These are phyloP conservation scores for Ustilago cynodontis DNA, from an alignment of 1,284 basidiomycete species.

Conservation along the genomic window DNA sequence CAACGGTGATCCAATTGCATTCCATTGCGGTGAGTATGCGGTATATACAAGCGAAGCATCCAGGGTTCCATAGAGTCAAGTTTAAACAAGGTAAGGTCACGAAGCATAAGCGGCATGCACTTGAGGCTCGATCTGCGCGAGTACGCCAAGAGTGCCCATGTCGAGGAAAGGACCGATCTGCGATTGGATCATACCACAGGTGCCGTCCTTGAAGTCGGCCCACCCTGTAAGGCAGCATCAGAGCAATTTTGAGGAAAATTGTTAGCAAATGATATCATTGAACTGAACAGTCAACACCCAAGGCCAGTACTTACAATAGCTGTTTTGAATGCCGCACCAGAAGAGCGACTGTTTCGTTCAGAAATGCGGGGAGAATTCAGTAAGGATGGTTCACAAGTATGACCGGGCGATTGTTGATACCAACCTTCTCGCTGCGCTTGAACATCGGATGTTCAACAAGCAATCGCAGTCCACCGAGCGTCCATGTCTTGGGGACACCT, in stretches of 20 bases:
- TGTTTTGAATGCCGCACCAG: conserved; percentile 53
- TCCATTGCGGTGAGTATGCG: no score
- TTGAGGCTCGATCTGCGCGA: conserved; percentile 37
- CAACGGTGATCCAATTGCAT: no score
- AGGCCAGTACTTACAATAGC: conserved; percentile 30
- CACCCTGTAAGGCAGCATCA: conserved; percentile 16
- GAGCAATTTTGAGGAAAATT: no score
- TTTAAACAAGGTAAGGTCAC: background rate
- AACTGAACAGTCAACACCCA: no score
- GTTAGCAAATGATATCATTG: no score
- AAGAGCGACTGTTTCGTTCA: conserved; percentile 24
- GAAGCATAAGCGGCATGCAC: conserved; percentile 40
- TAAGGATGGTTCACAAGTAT: background rate
- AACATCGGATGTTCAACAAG: conserved; percentile 39
- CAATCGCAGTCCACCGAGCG: conserved; percentile 36
- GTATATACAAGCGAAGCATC: background rate
- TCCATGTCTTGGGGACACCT: conserved; percentile 48
- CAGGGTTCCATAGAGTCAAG: background rate
- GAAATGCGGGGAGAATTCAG: background rate
- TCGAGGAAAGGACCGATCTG: conserved; percentile 51
- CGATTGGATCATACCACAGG: conserved; percentile 47
- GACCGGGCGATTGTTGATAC: background rate
- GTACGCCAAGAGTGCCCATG: conserved; percentile 32
- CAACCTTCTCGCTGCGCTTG: conserved; percentile 27
- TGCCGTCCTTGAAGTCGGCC: conserved; percentile 39